These are phyloP conservation scores for Clavulina sp. DNA, from an alignment of 768 basidiomycete genomes.

Conservation along the genomic window DNA sequence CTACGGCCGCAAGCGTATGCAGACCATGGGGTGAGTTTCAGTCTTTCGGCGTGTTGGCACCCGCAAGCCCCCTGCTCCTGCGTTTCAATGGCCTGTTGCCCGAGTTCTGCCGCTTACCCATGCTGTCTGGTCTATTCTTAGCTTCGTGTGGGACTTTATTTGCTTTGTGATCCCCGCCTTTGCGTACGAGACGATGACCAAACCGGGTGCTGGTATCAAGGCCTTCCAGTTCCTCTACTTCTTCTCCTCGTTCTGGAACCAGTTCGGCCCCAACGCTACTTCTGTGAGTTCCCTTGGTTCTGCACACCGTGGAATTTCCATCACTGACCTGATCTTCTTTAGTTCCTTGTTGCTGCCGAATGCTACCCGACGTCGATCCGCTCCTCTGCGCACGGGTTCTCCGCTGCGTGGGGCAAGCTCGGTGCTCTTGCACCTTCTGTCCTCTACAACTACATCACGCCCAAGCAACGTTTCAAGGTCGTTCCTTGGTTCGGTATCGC, in stretches of 20 bases:
- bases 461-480: background rate
- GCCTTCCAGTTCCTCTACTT: background rate
- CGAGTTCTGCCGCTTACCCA: no score
- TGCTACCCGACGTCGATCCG: background rate
- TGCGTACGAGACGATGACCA: background rate
- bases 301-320: background rate
- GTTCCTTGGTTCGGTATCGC: background rate
- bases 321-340: background rate
- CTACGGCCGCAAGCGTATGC: no score
- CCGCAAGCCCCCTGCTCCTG: no score
- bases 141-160: background rate
- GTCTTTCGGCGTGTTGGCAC: no score
- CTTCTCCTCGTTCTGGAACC: background rate
- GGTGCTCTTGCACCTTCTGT: background rate
- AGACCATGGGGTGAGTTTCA: no score
- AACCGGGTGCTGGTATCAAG: background rate
- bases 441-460: background rate
- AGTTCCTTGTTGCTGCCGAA: background rate
- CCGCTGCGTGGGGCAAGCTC: background rate
- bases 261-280: background rate
- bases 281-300: background rate
- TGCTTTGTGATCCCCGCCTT: background rate
- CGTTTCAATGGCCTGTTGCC: no score
- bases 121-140: no score
- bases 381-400: background rate